Base-by-base conservation (phyloP, 176 grass and related monocot genomes). In the Puccinellia tenuiflora region DNA sequence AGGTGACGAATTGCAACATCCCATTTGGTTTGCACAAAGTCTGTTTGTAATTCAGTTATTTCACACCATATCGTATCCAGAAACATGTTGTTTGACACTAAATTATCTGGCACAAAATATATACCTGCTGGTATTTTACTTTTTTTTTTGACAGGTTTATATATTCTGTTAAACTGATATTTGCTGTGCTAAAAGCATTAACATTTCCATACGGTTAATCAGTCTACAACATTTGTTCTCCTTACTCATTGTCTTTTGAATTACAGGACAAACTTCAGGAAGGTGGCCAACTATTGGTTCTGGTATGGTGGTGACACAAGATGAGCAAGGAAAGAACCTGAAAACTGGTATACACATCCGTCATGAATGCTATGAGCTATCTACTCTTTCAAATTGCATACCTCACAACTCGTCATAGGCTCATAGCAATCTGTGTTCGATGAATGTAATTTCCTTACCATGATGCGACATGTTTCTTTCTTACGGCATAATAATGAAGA, bases 191-290 rank as follows among this genome's bases (percentile, higher is more conserved):
- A 53, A 67, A 46, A 69, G 75, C 52, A 52, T 40, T 53, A 65
- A 15, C 45, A 40, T n/a, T 56, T 70, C 65, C 66, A 43, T 70
- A 56, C 18, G 16, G 12, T 24, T 67, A 65, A 66, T 51, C 43
- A 51, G n/a, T 80, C 78, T 25, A 40, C 21, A 39, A 35, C 42
- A 34, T 70, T 54, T 81, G 14, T 81, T 81, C 65, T 66, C 46
- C 72, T 77, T 77, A 40, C 73, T 59, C 25, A 43, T 82, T 18
- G 16, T 82, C 35, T 39, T 64, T 28, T 67, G 38, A 81, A 68
- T 82, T 64, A 56, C 72, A 94, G 86, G 86, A 81, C 81, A 89
- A 70, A 84, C 24, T 81, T 87, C 66, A 11, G 84, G 87, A 85
- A 77, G 65, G 28, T 42, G 50, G 8, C 76, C 72, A 38, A 73